Evolutionary conservation across 2,329 filamentous ascomycete genomes (phyloP).

Genomic region (Xylaria sp.): DNA sequence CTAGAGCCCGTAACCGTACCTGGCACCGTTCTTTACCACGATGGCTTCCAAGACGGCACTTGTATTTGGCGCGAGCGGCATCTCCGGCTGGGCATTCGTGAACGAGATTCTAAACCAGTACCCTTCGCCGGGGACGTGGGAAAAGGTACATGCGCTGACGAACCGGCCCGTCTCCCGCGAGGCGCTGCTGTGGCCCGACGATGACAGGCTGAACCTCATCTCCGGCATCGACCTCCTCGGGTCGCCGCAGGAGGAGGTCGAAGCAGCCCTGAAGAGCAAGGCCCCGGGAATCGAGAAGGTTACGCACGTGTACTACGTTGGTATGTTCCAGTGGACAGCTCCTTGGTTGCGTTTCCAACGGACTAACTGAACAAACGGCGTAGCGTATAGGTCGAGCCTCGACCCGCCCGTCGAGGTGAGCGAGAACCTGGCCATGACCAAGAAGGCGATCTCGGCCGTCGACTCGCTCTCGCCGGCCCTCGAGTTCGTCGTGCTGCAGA

Average conservation of each 20-base stretch:
- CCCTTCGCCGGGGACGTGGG: constrained; percentile 46
- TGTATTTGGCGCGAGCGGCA: constrained; percentile 46
- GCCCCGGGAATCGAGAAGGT: constrained; percentile 42
- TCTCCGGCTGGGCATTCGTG: constrained; percentile 53
- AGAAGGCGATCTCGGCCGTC: constrained; percentile 42
- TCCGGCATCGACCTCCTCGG: constrained; percentile 41
- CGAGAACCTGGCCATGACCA: constrained; percentile 44
- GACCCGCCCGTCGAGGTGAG: constrained; percentile 36
- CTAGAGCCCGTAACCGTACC: background rate
- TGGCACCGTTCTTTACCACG: background rate
- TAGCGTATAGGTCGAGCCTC: constrained; percentile 41
- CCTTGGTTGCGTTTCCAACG: background rate
- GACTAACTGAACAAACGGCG: constrained; percentile 13
- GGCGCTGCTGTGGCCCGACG: constrained; percentile 35
- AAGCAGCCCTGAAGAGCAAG: constrained; percentile 38
- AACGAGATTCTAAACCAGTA: constrained; percentile 51
- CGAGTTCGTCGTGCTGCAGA: constrained; percentile 45
- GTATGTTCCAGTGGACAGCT: constrained; percentile 22
- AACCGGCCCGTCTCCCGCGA: constrained; percentile 44
- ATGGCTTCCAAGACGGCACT: background rate
- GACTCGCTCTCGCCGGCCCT: constrained; percentile 42
- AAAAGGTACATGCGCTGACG: constrained; percentile 49
- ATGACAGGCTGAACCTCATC: constrained; percentile 37
- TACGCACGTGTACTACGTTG: constrained; percentile 48
- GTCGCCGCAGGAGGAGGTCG: constrained; percentile 34